Evolutionary conservation across 164 flowering plant genomes (phyloP).

Genomic region (Dillenia turbinata): DNA sequence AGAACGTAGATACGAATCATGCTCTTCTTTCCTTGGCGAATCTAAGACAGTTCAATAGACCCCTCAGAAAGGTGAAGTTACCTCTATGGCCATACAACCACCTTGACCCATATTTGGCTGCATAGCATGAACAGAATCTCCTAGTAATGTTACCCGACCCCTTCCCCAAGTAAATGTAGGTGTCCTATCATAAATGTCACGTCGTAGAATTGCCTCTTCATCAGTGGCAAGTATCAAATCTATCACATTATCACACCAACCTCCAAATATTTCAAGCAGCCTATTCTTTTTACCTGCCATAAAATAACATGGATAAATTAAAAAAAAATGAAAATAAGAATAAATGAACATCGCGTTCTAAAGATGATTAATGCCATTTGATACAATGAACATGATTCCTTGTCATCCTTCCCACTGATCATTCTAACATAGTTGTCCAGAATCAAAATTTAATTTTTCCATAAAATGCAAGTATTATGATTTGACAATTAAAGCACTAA

Average conservation of each 20-base stretch:
- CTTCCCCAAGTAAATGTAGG: conserved; percentile 84
- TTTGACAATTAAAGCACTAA: no score
- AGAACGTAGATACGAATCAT: no score
- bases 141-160: conserved; percentile 94
- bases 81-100: conserved; percentile 99
- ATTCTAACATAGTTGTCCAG: no score
- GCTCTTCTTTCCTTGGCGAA: no score
- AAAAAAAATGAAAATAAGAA: conserved; percentile 1
- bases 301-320: conserved; percentile 2
- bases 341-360: neutral
- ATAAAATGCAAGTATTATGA: no score
- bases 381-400: no score
- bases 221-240: conserved; percentile 73
- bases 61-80: conserved; percentile 13
- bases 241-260: conserved; percentile 91
- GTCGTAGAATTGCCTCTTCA: conserved; percentile 86
- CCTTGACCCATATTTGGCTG: conserved; percentile 99
- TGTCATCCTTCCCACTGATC: no score
- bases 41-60: no score
- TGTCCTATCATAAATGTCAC: conserved; percentile 83
- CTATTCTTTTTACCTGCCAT: conserved; percentile 76
- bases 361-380: no score
- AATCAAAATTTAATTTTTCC: no score
- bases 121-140: conserved; percentile 98
- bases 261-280: conserved; percentile 65